A percentile compares a stretch with the other conserved stretches of the same genome.
phyloP scores from a whole-genome alignment of 2,329 filamentous ascomycete species.

The Fusarium xylarioides region DNA sequence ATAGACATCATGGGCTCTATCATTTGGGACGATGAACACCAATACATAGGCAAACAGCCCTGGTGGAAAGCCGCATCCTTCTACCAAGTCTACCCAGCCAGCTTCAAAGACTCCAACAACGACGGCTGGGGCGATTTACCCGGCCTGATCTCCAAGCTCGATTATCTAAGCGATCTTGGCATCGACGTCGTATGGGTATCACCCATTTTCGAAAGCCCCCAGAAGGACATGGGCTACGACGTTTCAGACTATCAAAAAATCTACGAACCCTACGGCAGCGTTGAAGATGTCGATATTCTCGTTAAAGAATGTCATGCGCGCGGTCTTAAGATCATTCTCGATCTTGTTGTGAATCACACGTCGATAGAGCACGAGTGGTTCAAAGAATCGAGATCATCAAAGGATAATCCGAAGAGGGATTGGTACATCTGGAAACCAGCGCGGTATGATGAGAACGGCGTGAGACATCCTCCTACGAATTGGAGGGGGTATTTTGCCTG shows the following conservation, averaged over 20 bases:
- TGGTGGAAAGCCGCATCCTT: conserved; percentile 60
- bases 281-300: conserved; percentile 71
- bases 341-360: conserved; percentile 79
- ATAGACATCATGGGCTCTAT: conserved; percentile 46
- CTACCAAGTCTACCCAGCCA: conserved; percentile 66
- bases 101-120: conserved; percentile 65
- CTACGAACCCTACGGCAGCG: conserved; percentile 71
- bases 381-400: conserved; percentile 60
- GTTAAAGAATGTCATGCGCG: conserved; percentile 67
- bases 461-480: conserved; percentile 67
- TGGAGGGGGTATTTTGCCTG: conserved; percentile 59
- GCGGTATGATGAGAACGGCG: conserved; percentile 61
- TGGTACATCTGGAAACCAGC: conserved; percentile 74
- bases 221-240: conserved; percentile 77
- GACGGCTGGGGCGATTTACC: conserved; percentile 73
- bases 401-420: conserved; percentile 62
- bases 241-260: conserved; percentile 75
- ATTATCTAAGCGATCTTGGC: conserved; percentile 70
- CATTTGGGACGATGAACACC: conserved; percentile 44
- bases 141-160: conserved; percentile 70
- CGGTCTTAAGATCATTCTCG: conserved; percentile 74
- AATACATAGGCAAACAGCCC: conserved; percentile 47
- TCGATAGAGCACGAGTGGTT: conserved; percentile 66
- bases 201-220: conserved; percentile 64
- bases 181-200: conserved; percentile 69